Base-by-base conservation (phyloP, 306 rosid genomes). In the Fragaria vesca region DNA sequence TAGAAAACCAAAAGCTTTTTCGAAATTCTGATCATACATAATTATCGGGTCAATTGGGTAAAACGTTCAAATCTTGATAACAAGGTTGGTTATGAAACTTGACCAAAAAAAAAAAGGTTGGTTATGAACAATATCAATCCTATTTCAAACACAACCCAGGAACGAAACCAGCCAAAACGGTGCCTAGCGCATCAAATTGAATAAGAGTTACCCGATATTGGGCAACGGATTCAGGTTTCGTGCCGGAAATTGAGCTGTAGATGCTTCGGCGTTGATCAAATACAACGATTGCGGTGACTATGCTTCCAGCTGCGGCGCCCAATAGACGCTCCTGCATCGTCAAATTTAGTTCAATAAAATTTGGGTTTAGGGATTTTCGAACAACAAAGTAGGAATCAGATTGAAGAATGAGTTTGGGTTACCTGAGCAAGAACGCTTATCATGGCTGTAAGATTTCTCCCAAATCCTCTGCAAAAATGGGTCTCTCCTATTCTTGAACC, bases 381-480 rank as follows among this genome's bases (percentile, higher is more conserved):
- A 24, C 32, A 15, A 6, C 5, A 40, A 26, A 57, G 13, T 5
- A 74, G 2, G 54, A 57, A 73, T 13, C 17, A 26, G 57, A 57
- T 9, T 8, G 50, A 21, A 9, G 42, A 16, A 73, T 9, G 62
- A 9, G 40, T 24, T 9, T 36, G 6, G 47, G 4, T 66, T 68
- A 92, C 97, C 97, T 92, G 96, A 52, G 90, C 79, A 43, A 92
- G 91, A 86, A 92, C 79, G 87, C 96, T 92, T 28, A 92, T 88
- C 96, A 92, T 92, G 84, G 79, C 70, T 60, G 45, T 42, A 1
- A 3, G 69, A 73, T 42, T 40, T 36, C 63, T 72, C 52, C 54
- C 30, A 51, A 28, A 30, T 38, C 4, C 40, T 24, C 54, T 58
- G 77, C 77, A 42, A 42, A 16, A 61, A 58, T 38, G 40, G 77